phyloP scores from a whole-genome alignment of 495 filamentous ascomycete species.

The Aspergillus sclerotioniger region DNA sequence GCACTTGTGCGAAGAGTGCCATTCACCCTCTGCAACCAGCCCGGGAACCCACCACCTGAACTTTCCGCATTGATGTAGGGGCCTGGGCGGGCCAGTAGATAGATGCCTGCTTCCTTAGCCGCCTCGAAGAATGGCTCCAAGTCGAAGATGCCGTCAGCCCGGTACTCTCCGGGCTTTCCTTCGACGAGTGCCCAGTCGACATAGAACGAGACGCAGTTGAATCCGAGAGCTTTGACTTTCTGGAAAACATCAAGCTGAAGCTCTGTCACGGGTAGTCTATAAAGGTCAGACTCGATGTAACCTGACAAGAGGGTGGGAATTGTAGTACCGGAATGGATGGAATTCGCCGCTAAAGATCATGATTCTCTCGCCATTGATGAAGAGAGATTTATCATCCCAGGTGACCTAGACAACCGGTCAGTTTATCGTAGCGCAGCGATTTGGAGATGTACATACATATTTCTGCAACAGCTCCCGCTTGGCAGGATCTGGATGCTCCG shows the following conservation, averaged over 20 bases:
- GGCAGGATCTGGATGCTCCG: conserved; percentile 36
- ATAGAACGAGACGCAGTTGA: conserved; percentile 75
- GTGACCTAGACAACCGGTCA: conserved; percentile 51
- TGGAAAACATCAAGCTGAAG: conserved; percentile 75
- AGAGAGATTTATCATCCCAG: conserved; percentile 73
- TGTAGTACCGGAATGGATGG: conserved; percentile 59
- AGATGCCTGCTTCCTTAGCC: conserved; percentile 66
- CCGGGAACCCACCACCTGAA: conserved; percentile 62
- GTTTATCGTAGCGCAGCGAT: background rate
- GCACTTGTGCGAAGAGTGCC: conserved; percentile 59
- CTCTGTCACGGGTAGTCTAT: conserved; percentile 66
- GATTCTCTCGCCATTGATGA: conserved; percentile 67
- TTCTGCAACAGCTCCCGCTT: conserved; percentile 39
- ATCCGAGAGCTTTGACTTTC: conserved; percentile 75
- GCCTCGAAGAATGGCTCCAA: conserved; percentile 71
- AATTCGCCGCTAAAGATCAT: conserved; percentile 74
- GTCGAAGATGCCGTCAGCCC: conserved; percentile 66
- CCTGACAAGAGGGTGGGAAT: background rate
- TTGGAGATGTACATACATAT: conserved; percentile 27
- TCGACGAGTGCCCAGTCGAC: conserved; percentile 78
- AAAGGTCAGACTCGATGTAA: conserved; percentile 8
- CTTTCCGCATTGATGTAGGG: conserved; percentile 69
- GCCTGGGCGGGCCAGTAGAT: conserved; percentile 70
- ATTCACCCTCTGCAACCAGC: conserved; percentile 64
- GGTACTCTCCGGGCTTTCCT: conserved; percentile 66